Evolutionary conservation across 2,329 filamentous ascomycete species (phyloP).

Genomic region (Fusarium chaquense): DNA sequence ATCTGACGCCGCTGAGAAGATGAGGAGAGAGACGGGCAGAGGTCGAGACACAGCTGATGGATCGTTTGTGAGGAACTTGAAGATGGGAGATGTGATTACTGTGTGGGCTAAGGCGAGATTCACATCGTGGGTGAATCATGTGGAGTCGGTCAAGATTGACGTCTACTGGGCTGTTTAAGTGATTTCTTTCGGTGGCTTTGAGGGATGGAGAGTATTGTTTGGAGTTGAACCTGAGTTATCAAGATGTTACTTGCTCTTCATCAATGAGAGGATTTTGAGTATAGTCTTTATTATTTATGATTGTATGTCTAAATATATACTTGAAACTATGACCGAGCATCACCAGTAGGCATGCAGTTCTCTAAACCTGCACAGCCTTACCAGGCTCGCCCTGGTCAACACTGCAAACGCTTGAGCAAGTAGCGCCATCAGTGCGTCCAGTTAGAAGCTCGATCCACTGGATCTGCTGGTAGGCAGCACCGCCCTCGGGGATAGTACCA

Average conservation of each 20-base stretch:
- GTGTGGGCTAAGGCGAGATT: constrained; percentile 72
- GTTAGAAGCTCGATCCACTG: constrained; percentile 72
- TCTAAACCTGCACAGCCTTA: constrained; percentile 51
- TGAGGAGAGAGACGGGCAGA: constrained; percentile 59
- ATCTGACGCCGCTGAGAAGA: constrained; percentile 54
- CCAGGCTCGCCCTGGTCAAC: constrained; percentile 52
- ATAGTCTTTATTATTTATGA: background rate
- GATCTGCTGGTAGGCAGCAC: constrained; percentile 65
- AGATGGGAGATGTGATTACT: constrained; percentile 71
- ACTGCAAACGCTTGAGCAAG: constrained; percentile 42
- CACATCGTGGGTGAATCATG: constrained; percentile 63
- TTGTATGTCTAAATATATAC: constrained; percentile 5
- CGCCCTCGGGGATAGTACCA: constrained; percentile 64
- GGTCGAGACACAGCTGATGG: constrained; percentile 65
- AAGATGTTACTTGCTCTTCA: background rate
- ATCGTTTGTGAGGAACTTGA: constrained; percentile 66
- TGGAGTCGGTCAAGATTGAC: constrained; percentile 64
- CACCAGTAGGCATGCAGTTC: background rate
- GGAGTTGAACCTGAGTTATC: background rate
- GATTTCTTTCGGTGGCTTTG: background rate
- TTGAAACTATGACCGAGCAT: background rate
- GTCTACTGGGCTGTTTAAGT: constrained; percentile 68
- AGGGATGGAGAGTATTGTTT: background rate
- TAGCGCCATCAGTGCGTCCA: constrained; percentile 50
- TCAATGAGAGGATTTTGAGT: background rate